Evolutionary conservation across 306 rosid species (phyloP).

Genomic region (Carpinus fangiana): DNA sequence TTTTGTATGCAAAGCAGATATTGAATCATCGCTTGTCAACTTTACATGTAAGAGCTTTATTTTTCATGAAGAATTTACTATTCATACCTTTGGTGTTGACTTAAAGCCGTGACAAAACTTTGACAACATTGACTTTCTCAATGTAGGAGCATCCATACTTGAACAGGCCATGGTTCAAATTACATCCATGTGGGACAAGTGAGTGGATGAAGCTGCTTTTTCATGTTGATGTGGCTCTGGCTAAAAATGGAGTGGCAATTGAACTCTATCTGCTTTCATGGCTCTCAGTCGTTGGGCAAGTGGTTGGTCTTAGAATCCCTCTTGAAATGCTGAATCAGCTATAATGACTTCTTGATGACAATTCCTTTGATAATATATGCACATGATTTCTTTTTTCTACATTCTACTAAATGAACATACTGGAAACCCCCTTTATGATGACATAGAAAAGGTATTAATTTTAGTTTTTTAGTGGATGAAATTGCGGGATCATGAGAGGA

Average conservation of each 20-base stretch:
- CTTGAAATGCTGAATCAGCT: slow-evolving; percentile 40
- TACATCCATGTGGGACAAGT: slow-evolving; percentile 89
- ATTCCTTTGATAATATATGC: not conserved
- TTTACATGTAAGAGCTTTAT: not conserved
- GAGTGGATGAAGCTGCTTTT: slow-evolving; percentile 91
- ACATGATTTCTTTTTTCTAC: not conserved
- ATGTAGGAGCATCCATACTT: slow-evolving; percentile 83
- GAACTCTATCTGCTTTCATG: slow-evolving; percentile 65
- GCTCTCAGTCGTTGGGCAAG: slow-evolving; percentile 88
- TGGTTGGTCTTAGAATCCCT: slow-evolving; percentile 68
- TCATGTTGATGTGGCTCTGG: slow-evolving; percentile 31
- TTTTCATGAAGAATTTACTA: not conserved
- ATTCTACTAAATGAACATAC: too few species aligned
- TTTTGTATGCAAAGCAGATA: not conserved
- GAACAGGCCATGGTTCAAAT: slow-evolving; percentile 84
- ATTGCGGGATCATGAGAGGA: too few species aligned
- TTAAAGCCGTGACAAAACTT: not conserved
- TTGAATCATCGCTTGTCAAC: not conserved
- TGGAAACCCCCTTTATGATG: too few species aligned
- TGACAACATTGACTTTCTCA: not conserved
- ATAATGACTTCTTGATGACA: not conserved
- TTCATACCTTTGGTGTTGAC: not conserved
- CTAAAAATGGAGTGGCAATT: slow-evolving; percentile 32
- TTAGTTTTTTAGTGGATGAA: too few species aligned
- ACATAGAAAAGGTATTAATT: too few species aligned